Evolutionary conservation across 1,284 basidiomycete species (phyloP), one percentile per base, ranked within the genome.

Genomic region (Uromyces viciae-fabae): DNA sequence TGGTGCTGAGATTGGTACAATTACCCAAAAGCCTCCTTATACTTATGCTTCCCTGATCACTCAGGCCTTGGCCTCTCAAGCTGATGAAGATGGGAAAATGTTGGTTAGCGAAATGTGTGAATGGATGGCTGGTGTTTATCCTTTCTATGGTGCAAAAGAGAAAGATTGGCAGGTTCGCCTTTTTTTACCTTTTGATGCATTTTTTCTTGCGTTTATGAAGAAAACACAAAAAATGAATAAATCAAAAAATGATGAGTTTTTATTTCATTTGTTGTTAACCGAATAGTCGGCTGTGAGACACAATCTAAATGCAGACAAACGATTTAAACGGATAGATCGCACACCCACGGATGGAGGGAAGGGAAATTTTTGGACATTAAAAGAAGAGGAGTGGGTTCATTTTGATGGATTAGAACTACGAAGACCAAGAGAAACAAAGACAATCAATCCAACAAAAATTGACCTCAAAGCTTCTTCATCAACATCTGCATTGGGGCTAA

Each of bases 111-210:
- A 79, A 42, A 79, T 79, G 66, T 79, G 76, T 43, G 76, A 79
- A 60, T 79, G 76, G 76, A 79, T 79, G 62, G 76, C 76, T 17
- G 76, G 76, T 8, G 76, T 79, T 31, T 79, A 79, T 60, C 76
- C 76, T 1, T 79, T 71, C 54, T 79, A 79, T 43, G 66, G 76
- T 36, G 36, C 42, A 7, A 71, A 71, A 60, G 62, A 66, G 25
- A 79, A 79, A 58, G 76, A 79, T 72, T 79, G 76, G 76, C 76
- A 79, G 76, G 76, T 79, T n/a, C 66, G 42, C 33, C 28, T 49
- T 43, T 19, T 68, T 3, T 36, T 4, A n/a, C 25, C 22, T 36
- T n/a, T 71, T 25, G 19, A 71, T 28, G 2, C 7, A 46, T 33
- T 22, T 52, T 52, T 14, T 52, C n/a, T 52, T 14, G 14, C n/a